phyloP scores from a whole-genome alignment of 495 filamentous ascomycete genomes.

The Aspergillus sclerotioniger region DNA sequence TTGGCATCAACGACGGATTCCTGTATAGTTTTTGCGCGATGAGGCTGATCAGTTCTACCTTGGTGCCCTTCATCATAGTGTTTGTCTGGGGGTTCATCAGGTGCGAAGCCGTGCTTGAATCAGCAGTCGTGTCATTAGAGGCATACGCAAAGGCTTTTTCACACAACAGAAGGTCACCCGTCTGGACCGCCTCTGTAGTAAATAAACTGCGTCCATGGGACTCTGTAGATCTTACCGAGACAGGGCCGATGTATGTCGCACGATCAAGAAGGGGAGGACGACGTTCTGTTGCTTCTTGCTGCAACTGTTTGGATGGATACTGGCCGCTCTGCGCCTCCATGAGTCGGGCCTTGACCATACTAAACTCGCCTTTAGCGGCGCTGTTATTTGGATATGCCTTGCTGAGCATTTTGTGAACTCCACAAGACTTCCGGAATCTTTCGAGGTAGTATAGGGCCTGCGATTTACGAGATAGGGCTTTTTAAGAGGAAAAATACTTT shows the following conservation, averaged over 20 bases:
- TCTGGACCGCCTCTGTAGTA: slow-evolving; percentile 44
- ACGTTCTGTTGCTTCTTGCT: slow-evolving; percentile 30
- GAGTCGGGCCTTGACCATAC: slow-evolving; percentile 20
- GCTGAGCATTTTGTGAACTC: slow-evolving; percentile 20
- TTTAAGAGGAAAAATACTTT: slow-evolving; percentile 32
- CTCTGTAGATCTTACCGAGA: slow-evolving; percentile 21
- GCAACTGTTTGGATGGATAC: slow-evolving; percentile 45
- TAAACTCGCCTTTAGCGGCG: slow-evolving; percentile 18
- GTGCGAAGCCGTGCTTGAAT: slow-evolving; percentile 17
- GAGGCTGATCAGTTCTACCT: slow-evolving; percentile 36
- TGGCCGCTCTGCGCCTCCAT: slow-evolving; percentile 26
- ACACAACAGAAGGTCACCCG: slow-evolving; percentile 53
- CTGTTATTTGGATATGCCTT: slow-evolving; percentile 25
- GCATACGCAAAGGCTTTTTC: slow-evolving; percentile 54
- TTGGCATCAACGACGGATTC: slow-evolving; percentile 45
- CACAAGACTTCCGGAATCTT: slow-evolving; percentile 38
- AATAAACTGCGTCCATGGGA: slow-evolving; percentile 47
- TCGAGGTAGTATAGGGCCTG: slow-evolving; percentile 46
- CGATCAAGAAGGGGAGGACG: slow-evolving; percentile 42
- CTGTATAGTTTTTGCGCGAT: slow-evolving; percentile 46
- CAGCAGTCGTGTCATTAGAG: slow-evolving; percentile 15
- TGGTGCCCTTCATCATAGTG: slow-evolving; percentile 26
- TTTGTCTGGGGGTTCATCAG: slow-evolving; percentile 35
- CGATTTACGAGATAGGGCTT: slow-evolving; percentile 45
- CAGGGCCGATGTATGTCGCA: slow-evolving; percentile 42